Evolutionary conservation across 768 basidiomycete genomes (phyloP), one percentile per base, ranked within the genome.

Genomic region (Leccinum broughii): DNA sequence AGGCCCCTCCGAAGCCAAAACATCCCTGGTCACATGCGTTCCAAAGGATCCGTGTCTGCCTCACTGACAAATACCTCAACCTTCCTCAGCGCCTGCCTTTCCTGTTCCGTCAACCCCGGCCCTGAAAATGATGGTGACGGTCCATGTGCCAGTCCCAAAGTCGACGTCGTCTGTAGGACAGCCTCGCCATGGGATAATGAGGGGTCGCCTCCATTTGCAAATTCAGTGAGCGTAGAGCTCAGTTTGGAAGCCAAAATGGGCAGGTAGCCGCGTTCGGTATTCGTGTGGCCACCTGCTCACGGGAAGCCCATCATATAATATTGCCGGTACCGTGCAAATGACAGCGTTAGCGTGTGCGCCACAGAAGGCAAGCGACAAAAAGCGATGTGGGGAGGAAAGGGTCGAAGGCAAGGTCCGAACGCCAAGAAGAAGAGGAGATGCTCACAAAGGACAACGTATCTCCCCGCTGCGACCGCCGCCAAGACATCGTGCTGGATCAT

Each of bases 201-300:
- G 57, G 24, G 2, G 28, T 22, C 44, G 22, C 17, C 14, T 51
- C 57, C 69, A 64, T 74, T 72, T 41, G 64, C 70, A 66, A 74
- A 67, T 66, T 68, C 71, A 28, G 65, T 11, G 62, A 74, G 68
- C 66, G 73, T 61, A 90, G 76, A 71, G 87, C 83, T 52, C 69
- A 98, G 78, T 74, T 85, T 87, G 13, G 78, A 74, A 41, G 87
- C 87, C 34, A 98, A 83, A 24, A 85, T 77, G 17, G 87, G 84
- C 57, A 98, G 87, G 76, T 93, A 98, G 0, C 93, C 93, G 34
- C 95, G 90, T 77, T 98, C 96, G 49, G 95, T 95, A 75, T 95
- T 95, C 15, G 93, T 90, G 76, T 98, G 96, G 17, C 92, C 92
- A 71, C 90, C 91, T 92, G 44, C 5, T 46, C 44, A 64, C 41